These are phyloP conservation scores for Hyaloscypha bicolor DNA, from an alignment of 495 filamentous ascomycete genomes.

Conservation along the genomic window DNA sequence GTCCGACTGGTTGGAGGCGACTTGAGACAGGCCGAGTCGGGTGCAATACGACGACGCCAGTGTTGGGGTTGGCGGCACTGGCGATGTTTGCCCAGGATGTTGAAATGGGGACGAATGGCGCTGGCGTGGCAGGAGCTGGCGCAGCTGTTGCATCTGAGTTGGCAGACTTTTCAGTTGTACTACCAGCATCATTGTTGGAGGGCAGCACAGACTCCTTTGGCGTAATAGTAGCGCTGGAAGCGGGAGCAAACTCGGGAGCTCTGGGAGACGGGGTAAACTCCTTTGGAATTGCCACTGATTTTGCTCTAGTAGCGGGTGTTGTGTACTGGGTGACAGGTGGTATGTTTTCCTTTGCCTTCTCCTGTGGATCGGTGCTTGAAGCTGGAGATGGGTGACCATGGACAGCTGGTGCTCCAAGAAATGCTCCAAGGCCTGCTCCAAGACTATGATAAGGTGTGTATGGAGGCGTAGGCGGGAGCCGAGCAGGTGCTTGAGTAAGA, in stretches of 20 bases:
- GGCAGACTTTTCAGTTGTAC: too few relatives aligned
- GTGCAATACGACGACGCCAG: constrained; percentile 15
- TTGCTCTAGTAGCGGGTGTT: neutral
- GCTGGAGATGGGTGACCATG: constrained; percentile 6
- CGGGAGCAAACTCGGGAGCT: neutral
- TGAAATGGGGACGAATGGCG: neutral
- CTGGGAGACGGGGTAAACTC: neutral
- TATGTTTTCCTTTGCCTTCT: neutral
- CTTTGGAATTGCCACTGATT: neutral
- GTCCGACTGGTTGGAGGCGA: constrained; percentile 7
- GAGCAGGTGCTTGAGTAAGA: neutral
- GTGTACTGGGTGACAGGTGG: neutral
- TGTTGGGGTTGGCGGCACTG: constrained; percentile 7
- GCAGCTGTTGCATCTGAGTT: neutral
- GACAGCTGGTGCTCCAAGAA: neutral
- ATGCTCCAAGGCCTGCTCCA: neutral
- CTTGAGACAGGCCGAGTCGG: neutral
- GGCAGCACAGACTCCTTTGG: neutral
- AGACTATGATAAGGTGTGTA: neutral
- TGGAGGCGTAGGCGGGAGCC: neutral
- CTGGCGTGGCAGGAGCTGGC: neutral
- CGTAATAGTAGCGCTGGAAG: neutral
- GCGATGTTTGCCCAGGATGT: constrained; percentile 30
- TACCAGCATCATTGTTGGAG: neutral
- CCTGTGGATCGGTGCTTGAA: neutral